Evolutionary conservation across 129 eudicot genomes (phyloP), one percentile per base, ranked within the genome.

Genomic region (Centella asiatica): DNA sequence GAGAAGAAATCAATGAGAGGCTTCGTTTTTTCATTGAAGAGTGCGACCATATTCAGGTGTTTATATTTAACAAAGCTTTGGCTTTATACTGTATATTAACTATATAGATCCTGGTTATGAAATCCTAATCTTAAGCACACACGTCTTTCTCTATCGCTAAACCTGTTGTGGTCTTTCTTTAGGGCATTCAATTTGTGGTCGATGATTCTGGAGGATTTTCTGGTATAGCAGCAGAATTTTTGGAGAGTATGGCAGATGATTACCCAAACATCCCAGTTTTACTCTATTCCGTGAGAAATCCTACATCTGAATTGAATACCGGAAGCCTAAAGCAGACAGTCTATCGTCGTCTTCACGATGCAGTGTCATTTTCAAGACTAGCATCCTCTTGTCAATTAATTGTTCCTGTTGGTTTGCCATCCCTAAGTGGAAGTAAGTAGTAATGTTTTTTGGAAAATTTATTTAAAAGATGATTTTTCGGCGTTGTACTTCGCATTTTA

Each of bases 161-260:
- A 60, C 53, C 11, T 26, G 7, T 46, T 7, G 5, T 70, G 28
- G 6, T 39, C 4, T 45, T 53, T 37, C 57, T 72, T 63, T 75
- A 86, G 95, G 96, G 98, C 46, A 80, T 92, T 52, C 96, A 92
- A 82, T 84, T 75, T 64, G 69, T 82, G 32, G 83, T 84, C 45
- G 98, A 92, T 76, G 90, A 87, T 60, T 73, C 90, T 3, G 95
- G 98, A 49, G 98, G 98, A 36, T 92, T 84, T 65, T 84, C 95
- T 58, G 89, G 96, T 74, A 83, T 87, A 47, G 86, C 86, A 29
- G 88, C 84, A 36, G 87, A 82, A 29, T 75, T 87, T 68, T 72
- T 87, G 76, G 95, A 87, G 73, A 77, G 70, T 69, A 87, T 92
- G 53, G 86, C 80, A 48, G 98, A 92, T 74, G 95, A 92, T 15